phyloP scores from a whole-genome alignment of 495 filamentous ascomycete genomes.

The Rhypophila decipiens region DNA sequence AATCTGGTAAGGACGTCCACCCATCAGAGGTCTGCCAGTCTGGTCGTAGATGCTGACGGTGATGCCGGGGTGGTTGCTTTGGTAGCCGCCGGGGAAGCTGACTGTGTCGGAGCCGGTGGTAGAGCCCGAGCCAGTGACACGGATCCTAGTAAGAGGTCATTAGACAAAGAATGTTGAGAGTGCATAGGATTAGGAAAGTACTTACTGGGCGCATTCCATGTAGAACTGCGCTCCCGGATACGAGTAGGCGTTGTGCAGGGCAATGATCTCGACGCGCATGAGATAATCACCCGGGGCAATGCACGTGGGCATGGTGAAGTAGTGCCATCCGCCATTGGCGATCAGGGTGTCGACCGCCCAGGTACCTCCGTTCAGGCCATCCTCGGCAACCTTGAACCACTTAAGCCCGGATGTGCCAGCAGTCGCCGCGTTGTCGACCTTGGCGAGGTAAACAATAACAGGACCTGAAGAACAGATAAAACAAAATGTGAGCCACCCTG shows the following conservation, averaged over 20 bases:
- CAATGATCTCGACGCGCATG: slow-evolving; percentile 45
- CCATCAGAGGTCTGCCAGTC: slow-evolving; percentile 7
- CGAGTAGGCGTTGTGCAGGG: slow-evolving; percentile 38
- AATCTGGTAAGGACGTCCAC: slow-evolving; percentile 21
- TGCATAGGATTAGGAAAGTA: background rate
- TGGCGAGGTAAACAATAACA: slow-evolving; percentile 48
- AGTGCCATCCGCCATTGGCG: slow-evolving; percentile 42
- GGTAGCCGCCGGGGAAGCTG: slow-evolving; percentile 43
- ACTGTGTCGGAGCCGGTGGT: slow-evolving; percentile 31
- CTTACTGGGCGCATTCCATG: slow-evolving; percentile 44
- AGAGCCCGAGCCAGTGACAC: slow-evolving; percentile 27
- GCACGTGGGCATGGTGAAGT: slow-evolving; percentile 41
- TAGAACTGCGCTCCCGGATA: slow-evolving; percentile 42
- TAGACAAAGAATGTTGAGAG: too few relatives aligned
- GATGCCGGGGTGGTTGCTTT: slow-evolving; percentile 41
- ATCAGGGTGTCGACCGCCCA: slow-evolving; percentile 49
- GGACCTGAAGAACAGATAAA: slow-evolving; percentile 40
- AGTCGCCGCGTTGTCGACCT: slow-evolving; percentile 43
- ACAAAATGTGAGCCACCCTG: too few relatives aligned
- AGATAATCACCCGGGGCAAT: slow-evolving; percentile 46
- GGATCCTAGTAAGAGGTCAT: too few relatives aligned
- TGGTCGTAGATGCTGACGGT: slow-evolving; percentile 41
- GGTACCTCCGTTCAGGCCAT: slow-evolving; percentile 41
- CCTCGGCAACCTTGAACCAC: slow-evolving; percentile 51
- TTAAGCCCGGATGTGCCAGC: slow-evolving; percentile 36